Percentiles rank a stretch among this genome's conserved stretches.
Evolutionary conservation across 768 basidiomycete genomes (phyloP).

Genomic region (Pulveroboletus sp.): DNA sequence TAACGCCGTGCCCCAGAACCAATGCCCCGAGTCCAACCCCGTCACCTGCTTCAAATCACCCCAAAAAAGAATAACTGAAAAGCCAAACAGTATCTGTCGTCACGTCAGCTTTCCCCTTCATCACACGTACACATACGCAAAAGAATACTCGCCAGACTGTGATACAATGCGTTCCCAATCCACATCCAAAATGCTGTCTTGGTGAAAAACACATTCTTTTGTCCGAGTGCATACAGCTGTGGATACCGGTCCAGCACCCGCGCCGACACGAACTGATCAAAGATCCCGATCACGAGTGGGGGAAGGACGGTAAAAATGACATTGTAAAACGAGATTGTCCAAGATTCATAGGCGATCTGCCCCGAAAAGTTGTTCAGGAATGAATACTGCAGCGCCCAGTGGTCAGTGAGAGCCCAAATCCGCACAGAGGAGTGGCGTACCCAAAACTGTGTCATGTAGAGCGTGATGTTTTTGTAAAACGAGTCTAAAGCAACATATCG

Average conservation of each 20-base stretch:
- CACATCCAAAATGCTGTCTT: slow-evolving; percentile 90
- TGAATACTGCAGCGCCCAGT: slow-evolving; percentile 61
- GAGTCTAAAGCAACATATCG: slow-evolving; percentile 53
- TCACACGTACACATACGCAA: not conserved
- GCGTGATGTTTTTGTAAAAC: slow-evolving; percentile 97
- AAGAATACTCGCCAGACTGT: slow-evolving; percentile 63
- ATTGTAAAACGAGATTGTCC: slow-evolving; percentile 97
- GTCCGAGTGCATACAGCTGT: slow-evolving; percentile 91
- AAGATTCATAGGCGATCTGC: slow-evolving; percentile 97
- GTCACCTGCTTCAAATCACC: slow-evolving; percentile 78
- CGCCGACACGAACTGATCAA: slow-evolving; percentile 98
- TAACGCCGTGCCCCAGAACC: slow-evolving; percentile 98
- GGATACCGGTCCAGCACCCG: slow-evolving; percentile 96
- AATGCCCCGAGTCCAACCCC: slow-evolving; percentile 87
- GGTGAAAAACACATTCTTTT: slow-evolving; percentile 90
- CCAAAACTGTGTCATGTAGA: slow-evolving; percentile 99
- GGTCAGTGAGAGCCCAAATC: slow-evolving; percentile 1
- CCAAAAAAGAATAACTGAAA: slow-evolving; percentile 89
- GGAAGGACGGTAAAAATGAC: slow-evolving; percentile 95
- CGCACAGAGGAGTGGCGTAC: slow-evolving; percentile 37
- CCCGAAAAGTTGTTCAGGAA: slow-evolving; percentile 99
- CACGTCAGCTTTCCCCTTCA: not conserved
- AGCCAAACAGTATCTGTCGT: slow-evolving; percentile 73
- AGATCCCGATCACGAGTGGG: slow-evolving; percentile 94
- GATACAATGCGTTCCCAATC: slow-evolving; percentile 85